These are phyloP conservation scores for Schizonepeta tenuifolia DNA, from an alignment of 257 asterid genomes.

Conservation along the genomic window DNA sequence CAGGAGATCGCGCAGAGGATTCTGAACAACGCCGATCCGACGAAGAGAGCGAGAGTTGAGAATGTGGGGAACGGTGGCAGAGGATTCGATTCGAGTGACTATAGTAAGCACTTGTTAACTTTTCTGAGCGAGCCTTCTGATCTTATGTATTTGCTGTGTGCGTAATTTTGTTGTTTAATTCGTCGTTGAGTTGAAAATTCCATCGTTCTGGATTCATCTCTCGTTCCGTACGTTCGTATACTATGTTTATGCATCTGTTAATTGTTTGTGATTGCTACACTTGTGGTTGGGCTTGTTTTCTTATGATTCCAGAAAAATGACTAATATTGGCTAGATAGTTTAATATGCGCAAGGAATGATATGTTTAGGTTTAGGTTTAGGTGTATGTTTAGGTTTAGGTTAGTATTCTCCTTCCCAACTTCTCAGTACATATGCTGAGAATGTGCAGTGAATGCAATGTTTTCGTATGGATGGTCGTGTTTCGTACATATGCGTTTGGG, in stretches of 20 bases:
- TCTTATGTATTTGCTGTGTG: background rate
- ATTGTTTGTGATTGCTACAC: background rate
- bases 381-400: too few species aligned
- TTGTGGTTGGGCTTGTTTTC: background rate
- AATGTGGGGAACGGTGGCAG: slow-evolving; percentile 54
- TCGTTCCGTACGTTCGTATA: background rate
- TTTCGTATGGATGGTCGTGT: background rate
- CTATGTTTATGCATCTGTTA: background rate
- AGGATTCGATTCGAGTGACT: slow-evolving; percentile 56
- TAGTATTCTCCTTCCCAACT: background rate
- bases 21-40: slow-evolving; percentile 62
- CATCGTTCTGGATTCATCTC: background rate
- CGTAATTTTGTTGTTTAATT: slow-evolving; percentile 3
- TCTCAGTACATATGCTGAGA: background rate
- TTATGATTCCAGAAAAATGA: background rate
- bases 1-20: slow-evolving; percentile 91
- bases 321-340: background rate
- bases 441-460: background rate
- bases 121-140: background rate
- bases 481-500: background rate
- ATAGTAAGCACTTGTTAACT: slow-evolving; percentile 38
- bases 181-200: background rate
- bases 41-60: slow-evolving; percentile 72
- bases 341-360: background rate
- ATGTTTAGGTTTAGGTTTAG: background rate